These are phyloP conservation scores for Aspergillus taichungensis DNA, from an alignment of 495 filamentous ascomycete genomes.

Conservation along the genomic window DNA sequence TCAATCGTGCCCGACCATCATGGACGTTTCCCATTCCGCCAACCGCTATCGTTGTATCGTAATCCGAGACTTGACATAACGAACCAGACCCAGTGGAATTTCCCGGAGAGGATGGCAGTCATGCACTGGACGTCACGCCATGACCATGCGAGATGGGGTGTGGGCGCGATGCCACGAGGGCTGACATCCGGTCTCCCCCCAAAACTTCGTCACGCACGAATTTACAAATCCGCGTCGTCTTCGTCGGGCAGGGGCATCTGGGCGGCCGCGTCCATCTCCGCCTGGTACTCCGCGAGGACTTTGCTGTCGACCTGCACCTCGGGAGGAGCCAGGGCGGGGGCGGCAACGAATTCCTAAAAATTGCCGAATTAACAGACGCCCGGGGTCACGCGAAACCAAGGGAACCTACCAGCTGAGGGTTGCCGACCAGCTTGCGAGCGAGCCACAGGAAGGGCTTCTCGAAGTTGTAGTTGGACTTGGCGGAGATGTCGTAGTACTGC, in stretches of 20 bases:
- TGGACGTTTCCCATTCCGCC: slow-evolving; percentile 19
- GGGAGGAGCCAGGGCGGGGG: slow-evolving; percentile 86
- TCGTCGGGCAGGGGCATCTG: slow-evolving; percentile 87
- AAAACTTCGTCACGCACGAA: slow-evolving; percentile 11
- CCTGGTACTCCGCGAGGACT: slow-evolving; percentile 70
- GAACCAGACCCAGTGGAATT: slow-evolving; percentile 10
- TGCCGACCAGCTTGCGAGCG: slow-evolving; percentile 95
- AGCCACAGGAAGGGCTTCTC: slow-evolving; percentile 99
- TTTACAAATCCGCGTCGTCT: slow-evolving; percentile 74
- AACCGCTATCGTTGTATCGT: slow-evolving; percentile 39
- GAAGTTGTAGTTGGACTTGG: slow-evolving; percentile 99
- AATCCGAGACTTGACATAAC: slow-evolving; percentile 22
- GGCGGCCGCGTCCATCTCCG: slow-evolving; percentile 81
- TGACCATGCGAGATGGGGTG: no score
- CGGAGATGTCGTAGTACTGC: slow-evolving; percentile 99
- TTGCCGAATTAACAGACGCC: slow-evolving; percentile 5
- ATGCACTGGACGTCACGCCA: background rate
- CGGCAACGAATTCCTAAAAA: slow-evolving; percentile 88
- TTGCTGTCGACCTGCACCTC: slow-evolving; percentile 78
- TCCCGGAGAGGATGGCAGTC: slow-evolving; percentile 1
- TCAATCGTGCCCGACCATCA: slow-evolving; percentile 32
- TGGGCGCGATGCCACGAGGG: background rate
- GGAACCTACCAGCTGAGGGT: slow-evolving; percentile 69
- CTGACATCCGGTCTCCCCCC: slow-evolving; percentile 8
- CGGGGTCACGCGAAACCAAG: background rate